Evolutionary conservation across 768 basidiomycete genomes (phyloP).

Genomic region (Russula ochroleuca): DNA sequence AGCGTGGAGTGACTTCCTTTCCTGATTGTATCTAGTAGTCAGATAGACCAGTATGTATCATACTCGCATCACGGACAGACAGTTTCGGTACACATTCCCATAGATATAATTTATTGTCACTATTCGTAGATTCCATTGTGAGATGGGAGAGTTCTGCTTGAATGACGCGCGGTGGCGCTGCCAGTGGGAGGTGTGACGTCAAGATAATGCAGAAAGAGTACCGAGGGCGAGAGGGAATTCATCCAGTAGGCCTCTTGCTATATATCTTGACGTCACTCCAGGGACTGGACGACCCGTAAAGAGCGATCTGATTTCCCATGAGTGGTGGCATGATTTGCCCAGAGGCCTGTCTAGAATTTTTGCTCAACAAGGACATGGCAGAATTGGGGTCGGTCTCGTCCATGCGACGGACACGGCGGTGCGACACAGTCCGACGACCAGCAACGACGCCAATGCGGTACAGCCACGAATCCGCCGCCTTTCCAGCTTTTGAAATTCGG

Average conservation of each 20-base stretch:
- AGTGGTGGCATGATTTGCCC: neutral
- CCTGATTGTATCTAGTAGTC: constrained; percentile 15
- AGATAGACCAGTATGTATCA: constrained; percentile 16
- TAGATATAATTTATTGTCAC: constrained; percentile 21
- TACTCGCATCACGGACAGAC: constrained; percentile 8
- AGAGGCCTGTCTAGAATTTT: constrained; percentile 16
- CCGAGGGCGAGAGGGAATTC: no score
- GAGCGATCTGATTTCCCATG: constrained; percentile 8
- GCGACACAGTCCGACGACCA: neutral
- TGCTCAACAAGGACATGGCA: constrained; percentile 1
- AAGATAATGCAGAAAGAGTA: neutral
- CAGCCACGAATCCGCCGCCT: constrained; percentile 10
- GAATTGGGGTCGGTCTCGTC: constrained; percentile 20
- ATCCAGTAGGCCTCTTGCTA: no score
- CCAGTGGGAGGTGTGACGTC: constrained; percentile 19
- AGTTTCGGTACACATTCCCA: constrained; percentile 1
- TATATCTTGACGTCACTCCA: no score
- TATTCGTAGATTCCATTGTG: constrained; percentile 8
- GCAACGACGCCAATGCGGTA: constrained; percentile 6
- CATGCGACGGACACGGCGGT: constrained; percentile 5
- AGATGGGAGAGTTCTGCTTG: constrained; percentile 12
- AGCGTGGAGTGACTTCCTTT: constrained; percentile 2
- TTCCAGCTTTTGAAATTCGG: constrained; percentile 6
- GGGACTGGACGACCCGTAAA: neutral
- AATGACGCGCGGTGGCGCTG: constrained; percentile 18